Conservation (phyloP, 1,139 yeast species). For the Yamadazyma friedrichii region DNA sequence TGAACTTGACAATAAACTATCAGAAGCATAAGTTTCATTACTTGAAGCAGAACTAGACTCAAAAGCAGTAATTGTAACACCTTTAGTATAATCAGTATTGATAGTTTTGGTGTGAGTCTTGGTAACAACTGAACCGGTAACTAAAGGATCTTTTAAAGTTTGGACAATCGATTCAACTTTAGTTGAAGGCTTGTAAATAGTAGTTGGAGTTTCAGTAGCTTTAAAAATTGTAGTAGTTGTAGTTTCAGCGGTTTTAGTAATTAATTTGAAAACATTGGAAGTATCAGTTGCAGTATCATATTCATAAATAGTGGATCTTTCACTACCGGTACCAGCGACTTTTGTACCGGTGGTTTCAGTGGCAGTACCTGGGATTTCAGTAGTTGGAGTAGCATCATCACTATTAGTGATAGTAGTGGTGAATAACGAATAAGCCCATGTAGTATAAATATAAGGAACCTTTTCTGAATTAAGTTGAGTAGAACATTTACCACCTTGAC, state of each 20-base stretch:
- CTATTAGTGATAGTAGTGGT: conserved; percentile 7
- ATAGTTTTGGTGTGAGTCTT: conserved; percentile 12
- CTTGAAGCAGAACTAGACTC: neutral
- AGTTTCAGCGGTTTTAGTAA: conserved; percentile 22
- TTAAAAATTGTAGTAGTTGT: conserved; percentile 24
- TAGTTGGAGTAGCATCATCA: conserved; percentile 5
- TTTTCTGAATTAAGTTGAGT: conserved; percentile 8
- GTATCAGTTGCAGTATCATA: conserved; percentile 18
- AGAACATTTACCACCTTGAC: conserved; percentile 8
- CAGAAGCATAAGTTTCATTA: neutral
- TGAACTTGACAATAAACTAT: neutral
- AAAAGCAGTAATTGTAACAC: conserved; percentile 6
- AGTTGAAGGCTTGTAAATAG: conserved; percentile 18
- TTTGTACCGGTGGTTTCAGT: neutral
- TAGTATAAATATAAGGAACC: conserved; percentile 12
- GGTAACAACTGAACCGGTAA: conserved; percentile 18
- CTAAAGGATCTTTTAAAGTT: conserved; percentile 23
- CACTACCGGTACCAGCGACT: conserved; percentile 4
- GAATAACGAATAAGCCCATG: conserved; percentile 8
- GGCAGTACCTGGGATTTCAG: neutral
- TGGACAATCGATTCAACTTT: conserved; percentile 19
- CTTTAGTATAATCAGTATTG: conserved; percentile 9
- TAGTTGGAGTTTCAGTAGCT: conserved; percentile 24
- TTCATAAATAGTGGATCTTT: conserved; percentile 15
- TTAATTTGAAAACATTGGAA: conserved; percentile 13